These are phyloP conservation scores for Fulvia fulva DNA, from an alignment of 2,329 filamentous ascomycete genomes.

Conservation along the genomic window DNA sequence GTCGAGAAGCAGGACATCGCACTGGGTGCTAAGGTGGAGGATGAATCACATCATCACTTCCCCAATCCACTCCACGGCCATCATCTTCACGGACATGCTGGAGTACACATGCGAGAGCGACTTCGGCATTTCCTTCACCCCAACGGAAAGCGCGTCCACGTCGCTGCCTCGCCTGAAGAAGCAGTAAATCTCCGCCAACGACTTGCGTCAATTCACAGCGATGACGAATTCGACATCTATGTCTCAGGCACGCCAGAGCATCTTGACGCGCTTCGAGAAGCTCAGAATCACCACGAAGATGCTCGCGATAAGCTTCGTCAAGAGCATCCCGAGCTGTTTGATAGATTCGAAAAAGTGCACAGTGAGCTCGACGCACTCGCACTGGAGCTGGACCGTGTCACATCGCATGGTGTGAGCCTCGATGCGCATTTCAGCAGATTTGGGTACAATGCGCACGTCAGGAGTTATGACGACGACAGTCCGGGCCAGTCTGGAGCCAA, in stretches of 20 bases:
- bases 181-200: constrained; percentile 46
- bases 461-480: constrained; percentile 33
- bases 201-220: constrained; percentile 37
- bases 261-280: constrained; percentile 47
- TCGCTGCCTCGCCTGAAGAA: constrained; percentile 55
- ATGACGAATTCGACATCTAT: constrained; percentile 52
- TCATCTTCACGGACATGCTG: constrained; percentile 8
- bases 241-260: constrained; percentile 55
- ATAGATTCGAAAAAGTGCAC: constrained; percentile 56
- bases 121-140: constrained; percentile 54
- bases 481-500: constrained; percentile 17
- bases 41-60: not conserved
- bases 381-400: constrained; percentile 52
- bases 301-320: constrained; percentile 46
- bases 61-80: not conserved
- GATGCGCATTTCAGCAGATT: constrained; percentile 62
- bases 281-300: constrained; percentile 52
- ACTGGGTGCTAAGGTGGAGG: not conserved
- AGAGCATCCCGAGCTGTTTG: constrained; percentile 49
- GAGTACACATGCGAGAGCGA: constrained; percentile 34
- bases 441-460: constrained; percentile 57
- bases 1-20: constrained; percentile 11
- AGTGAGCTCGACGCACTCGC: constrained; percentile 52
- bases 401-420: constrained; percentile 51
- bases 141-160: constrained; percentile 54